Conservation (phyloP, 2,329 filamentous ascomycete genomes). For the Trichoderma endophyticum region DNA sequence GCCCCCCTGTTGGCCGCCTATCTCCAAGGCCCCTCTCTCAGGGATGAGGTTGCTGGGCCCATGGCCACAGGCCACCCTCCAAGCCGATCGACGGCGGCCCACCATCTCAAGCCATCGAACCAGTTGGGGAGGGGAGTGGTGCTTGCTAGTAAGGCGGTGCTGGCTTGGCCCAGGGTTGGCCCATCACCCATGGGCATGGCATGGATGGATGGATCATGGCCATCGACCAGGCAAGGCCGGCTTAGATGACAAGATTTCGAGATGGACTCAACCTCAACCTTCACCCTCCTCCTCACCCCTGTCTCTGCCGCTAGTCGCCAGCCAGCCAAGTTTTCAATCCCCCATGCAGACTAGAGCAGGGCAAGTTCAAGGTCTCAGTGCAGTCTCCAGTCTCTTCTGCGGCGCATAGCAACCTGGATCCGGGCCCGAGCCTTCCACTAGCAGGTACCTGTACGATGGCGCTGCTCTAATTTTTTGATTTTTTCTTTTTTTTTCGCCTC, state of each 20-base stretch:
- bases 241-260: conserved; percentile 10
- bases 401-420: conserved; percentile 12
- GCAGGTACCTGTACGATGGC: conserved; percentile 17
- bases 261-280: neutral
- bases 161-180: neutral
- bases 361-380: conserved; percentile 17
- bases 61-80: conserved; percentile 13
- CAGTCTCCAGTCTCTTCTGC: neutral
- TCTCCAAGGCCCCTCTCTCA: conserved; percentile 8
- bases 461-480: neutral
- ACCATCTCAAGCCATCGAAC: conserved; percentile 16
- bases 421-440: conserved; percentile 19
- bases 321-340: conserved; percentile 11
- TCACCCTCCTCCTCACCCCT: neutral
- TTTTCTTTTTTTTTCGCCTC: conserved; percentile 15
- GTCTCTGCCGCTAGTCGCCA: neutral
- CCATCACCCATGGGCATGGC: too few relatives aligned
- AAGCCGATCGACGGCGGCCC: conserved; percentile 20
- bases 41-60: conserved; percentile 2
- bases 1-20: conserved; percentile 14
- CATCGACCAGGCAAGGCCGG: neutral
- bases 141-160: neutral
- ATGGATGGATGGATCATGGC: too few relatives aligned
- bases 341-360: conserved; percentile 11
- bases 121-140: neutral